Evolutionary conservation across 805 yeast species (phyloP), one percentile per base, ranked within the genome.

Genomic region (Cyberlindnera subsufficiens): DNA sequence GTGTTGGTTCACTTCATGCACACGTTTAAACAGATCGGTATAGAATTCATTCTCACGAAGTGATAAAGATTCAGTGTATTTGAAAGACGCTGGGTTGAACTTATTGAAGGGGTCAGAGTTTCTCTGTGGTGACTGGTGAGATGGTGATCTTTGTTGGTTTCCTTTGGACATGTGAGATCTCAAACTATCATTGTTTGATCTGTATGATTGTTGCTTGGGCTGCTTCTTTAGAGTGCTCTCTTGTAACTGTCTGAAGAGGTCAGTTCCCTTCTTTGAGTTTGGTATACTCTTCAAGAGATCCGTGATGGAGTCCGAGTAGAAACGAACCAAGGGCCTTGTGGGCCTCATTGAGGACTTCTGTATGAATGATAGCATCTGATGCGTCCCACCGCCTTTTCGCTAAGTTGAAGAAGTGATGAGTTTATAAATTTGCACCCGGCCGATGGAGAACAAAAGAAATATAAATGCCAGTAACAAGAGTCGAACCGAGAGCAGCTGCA

Each of bases 11-110:
- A 47, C 31, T 2, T 39, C 42, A 35, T 36, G 38, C 0, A 54
- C 36, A n/a, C 46, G 37, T 31, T 47, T 52, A 34, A 56, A 40
- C 35, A 46, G 46, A 5, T 43, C 42, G 0, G 56, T 56, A 35
- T 47, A 40, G 40, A 47, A 56, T 15, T 50, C 53, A 32, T 52
- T 52, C 42, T 56, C 60, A 15, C 53, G 38, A 5, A 46, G 48
- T 0, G 43, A 32, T 3, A 18, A 16, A 6, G 52, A 38, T 1
- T 20, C 30, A 4, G 43, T 43, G 47, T 54, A 56, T 32, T 51
- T 49, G 46, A 47, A 52, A 3, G 54, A 47, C 5, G 10, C 37
- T 15, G 57, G 55, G 32, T 54, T 38, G 33, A 46, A 55, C 9
- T 40, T n/a, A 2, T 11, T 15, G 38, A 32, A 48, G 5, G 41